Evolutionary conservation across 1,284 basidiomycete species (phyloP).

Genomic region (Coriolopsis trogii): DNA sequence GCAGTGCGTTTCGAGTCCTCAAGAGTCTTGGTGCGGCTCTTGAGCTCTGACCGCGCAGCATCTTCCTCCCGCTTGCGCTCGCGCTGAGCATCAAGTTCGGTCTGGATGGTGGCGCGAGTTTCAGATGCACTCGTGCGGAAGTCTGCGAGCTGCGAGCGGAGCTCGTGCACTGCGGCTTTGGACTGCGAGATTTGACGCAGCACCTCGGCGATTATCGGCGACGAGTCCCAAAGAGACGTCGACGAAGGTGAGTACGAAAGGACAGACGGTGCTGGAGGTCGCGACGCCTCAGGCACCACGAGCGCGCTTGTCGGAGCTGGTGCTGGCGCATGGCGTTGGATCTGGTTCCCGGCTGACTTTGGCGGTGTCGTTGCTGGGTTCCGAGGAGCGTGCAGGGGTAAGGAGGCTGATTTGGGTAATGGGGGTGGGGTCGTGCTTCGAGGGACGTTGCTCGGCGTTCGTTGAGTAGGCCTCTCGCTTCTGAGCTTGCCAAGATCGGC

Average conservation of each 20-base stretch:
- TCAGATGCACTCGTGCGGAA: slow-evolving; percentile 63
- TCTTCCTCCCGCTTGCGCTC: slow-evolving; percentile 86
- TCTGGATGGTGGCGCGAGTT: slow-evolving; percentile 68
- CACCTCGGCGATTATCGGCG: slow-evolving; percentile 75
- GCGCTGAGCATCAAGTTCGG: slow-evolving; percentile 75
- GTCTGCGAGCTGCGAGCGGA: slow-evolving; percentile 77
- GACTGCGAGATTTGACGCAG: slow-evolving; percentile 76
- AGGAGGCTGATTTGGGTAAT: slow-evolving; percentile 77
- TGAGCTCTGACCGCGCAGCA: slow-evolving; percentile 74
- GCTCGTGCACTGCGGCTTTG: slow-evolving; percentile 68
- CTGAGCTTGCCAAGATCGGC: slow-evolving; percentile 51
- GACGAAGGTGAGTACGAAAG: slow-evolving; percentile 25
- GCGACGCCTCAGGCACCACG: slow-evolving; percentile 22
- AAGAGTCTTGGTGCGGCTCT: slow-evolving; percentile 77
- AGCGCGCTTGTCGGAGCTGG: slow-evolving; percentile 27
- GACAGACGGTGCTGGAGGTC: slow-evolving; percentile 18
- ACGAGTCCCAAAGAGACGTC: slow-evolving; percentile 56
- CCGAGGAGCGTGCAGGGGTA: slow-evolving; percentile 70
- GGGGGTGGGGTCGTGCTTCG: slow-evolving; percentile 77
- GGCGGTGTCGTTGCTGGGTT: slow-evolving; percentile 35
- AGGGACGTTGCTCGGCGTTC: slow-evolving; percentile 35
- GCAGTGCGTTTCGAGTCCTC: slow-evolving; percentile 88
- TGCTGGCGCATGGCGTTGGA: slow-evolving; percentile 21
- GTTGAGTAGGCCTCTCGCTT: slow-evolving; percentile 55
- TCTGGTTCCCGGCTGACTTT: slow-evolving; percentile 24